phyloP scores from a whole-genome alignment of 1,284 basidiomycete genomes.

The Marasmius tenuissimus region DNA sequence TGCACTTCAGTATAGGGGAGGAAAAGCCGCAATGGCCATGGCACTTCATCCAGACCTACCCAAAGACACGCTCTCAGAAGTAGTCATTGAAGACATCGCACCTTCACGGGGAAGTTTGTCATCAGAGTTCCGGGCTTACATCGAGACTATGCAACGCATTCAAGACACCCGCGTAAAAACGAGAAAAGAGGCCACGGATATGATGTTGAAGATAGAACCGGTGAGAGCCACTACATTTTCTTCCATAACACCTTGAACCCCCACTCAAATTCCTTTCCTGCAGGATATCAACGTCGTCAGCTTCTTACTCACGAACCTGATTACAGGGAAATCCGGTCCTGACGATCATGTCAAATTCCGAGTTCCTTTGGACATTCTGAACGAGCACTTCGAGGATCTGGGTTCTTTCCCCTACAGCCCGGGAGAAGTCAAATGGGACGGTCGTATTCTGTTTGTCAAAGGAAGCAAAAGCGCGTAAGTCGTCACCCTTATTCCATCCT shows the following conservation, averaged over 20 bases:
- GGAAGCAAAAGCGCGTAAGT: conserved; percentile 74
- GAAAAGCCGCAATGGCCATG: conserved; percentile 82
- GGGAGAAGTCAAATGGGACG: conserved; percentile 58
- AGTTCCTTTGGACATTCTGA: conserved; percentile 70
- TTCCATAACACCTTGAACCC: background rate
- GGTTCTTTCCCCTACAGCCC: conserved; percentile 75
- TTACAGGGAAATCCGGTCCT: conserved; percentile 30
- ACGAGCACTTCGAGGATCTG: conserved; percentile 59
- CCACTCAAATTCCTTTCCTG: conserved; percentile 4
- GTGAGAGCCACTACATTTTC: conserved; percentile 30
- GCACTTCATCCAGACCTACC: conserved; percentile 61
- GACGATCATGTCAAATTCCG: conserved; percentile 56
- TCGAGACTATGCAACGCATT: conserved; percentile 71
- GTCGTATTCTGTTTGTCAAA: conserved; percentile 75
- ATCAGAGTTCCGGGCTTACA: conserved; percentile 64
- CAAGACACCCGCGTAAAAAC: conserved; percentile 53
- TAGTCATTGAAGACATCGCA: conserved; percentile 84
- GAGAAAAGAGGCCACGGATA: conserved; percentile 64
- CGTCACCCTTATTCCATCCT: background rate
- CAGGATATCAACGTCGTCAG: conserved; percentile 72
- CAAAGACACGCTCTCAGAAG: conserved; percentile 48
- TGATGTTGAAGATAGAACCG: conserved; percentile 63
- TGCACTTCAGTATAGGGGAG: conserved; percentile 58
- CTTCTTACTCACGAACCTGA: conserved; percentile 84
- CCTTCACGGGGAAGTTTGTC: conserved; percentile 66